Evolutionary conservation across 2,329 filamentous ascomycete genomes (phyloP), one percentile per base, ranked within the genome.

Genomic region (Bipolaris cookei): DNA sequence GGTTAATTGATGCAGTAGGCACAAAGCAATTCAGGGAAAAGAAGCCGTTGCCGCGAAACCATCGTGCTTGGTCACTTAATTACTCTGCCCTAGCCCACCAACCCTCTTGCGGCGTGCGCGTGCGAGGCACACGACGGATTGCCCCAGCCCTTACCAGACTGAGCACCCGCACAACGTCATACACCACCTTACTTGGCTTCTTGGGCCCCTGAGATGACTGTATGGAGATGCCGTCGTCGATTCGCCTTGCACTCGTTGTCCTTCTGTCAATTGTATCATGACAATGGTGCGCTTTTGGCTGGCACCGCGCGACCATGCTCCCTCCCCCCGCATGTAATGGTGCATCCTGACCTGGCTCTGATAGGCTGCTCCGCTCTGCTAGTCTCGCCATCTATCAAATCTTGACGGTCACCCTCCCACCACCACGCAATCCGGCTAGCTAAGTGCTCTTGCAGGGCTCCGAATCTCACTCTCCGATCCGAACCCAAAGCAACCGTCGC

Each of bases 141-240:
- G 62, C 56, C 70, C 51, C 67, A 35, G 58, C 38, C 65, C 54
- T 68, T 71, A 56, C 66, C 66, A 58, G 46, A 64, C 59, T 47
- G 39, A 62, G 56, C 50, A 52, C 25, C 48, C 58, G 41, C 50
- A 57, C 63, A 70, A 67, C 72, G 71, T 76, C 73, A 76, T 70
- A 67, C 70, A 68, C 65, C 47, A 64, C 59, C 47, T 41, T 54
- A 42, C 65, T 65, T 67, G 62, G 63, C 52, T 30, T 52, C 48
- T 30, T 46, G 39, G 32, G 54, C 52, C 54, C 39, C 54, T 45
- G 4, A 46, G 70, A 70, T 68, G 51, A 51, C 51, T 61, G 51
- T 43, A 61, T 62, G 47, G 58, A 49, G 54, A 46, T 38, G 56
- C 45, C 39, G 54, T 48, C 51, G 52, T 60, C 55, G 30, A 42